phyloP scores from a whole-genome alignment of 129 eudicot species.

The Tagetes patula region DNA sequence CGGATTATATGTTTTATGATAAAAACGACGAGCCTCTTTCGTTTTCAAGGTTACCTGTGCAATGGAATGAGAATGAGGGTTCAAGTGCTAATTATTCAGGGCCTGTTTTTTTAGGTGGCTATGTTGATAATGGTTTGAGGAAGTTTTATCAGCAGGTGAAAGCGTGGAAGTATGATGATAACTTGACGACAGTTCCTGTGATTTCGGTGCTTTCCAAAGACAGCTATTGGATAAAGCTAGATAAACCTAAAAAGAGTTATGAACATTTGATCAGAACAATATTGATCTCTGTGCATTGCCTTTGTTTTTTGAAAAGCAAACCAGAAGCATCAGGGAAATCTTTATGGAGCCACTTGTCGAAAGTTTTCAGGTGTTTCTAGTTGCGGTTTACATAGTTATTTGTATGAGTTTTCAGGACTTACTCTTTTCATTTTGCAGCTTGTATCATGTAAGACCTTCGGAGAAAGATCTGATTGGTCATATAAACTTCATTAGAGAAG shows the following conservation, averaged over 20 bases:
- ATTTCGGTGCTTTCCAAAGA: slow-evolving; percentile 62
- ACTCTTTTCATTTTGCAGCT: slow-evolving; percentile 38
- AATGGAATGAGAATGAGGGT: slow-evolving; percentile 43
- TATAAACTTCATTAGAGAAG: slow-evolving; percentile 46
- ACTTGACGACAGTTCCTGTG: slow-evolving; percentile 42
- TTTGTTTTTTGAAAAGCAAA: slow-evolving; percentile 49
- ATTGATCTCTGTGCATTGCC: slow-evolving; percentile 52
- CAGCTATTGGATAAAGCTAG: slow-evolving; percentile 71
- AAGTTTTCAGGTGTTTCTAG: slow-evolving; percentile 58
- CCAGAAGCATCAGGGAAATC: slow-evolving; percentile 56
- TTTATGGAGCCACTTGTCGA: slow-evolving; percentile 63
- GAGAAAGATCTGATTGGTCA: slow-evolving; percentile 60
- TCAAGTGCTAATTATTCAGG: slow-evolving; percentile 8
- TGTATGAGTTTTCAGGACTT: slow-evolving; percentile 7
- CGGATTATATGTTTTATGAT: slow-evolving; percentile 55
- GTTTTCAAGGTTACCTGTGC: slow-evolving; percentile 55
- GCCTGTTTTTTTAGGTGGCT: slow-evolving; percentile 54
- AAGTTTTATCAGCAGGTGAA: slow-evolving; percentile 54
- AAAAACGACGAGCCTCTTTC: slow-evolving; percentile 59
- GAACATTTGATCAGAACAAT: slow-evolving; percentile 47
- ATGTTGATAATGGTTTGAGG: slow-evolving; percentile 59
- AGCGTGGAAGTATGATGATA: slow-evolving; percentile 83
- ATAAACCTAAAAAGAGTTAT: slow-evolving; percentile 70
- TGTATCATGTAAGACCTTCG: slow-evolving; percentile 54
- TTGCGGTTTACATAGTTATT: not conserved